These are phyloP conservation scores for Aspergillus costaricaensis DNA, from an alignment of 2,329 filamentous ascomycete genomes.

Conservation along the genomic window DNA sequence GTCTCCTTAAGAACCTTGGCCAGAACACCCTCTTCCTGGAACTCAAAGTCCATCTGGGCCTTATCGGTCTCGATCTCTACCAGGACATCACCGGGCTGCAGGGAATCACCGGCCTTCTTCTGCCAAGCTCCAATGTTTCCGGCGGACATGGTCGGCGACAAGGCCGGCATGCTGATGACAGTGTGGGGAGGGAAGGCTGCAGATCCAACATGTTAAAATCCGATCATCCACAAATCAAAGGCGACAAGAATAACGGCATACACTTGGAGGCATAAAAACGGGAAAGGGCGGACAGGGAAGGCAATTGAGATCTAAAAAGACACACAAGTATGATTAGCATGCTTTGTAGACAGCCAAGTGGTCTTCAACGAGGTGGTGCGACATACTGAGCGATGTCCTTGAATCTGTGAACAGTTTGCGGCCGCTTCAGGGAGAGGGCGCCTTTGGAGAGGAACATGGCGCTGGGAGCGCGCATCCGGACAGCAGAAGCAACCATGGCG, in stretches of 20 bases:
- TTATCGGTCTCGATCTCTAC: slow-evolving; percentile 99
- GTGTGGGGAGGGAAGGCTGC: slow-evolving; percentile 92
- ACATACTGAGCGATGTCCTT: slow-evolving; percentile 46
- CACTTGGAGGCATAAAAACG: slow-evolving; percentile 71
- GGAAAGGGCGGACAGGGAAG: slow-evolving; percentile 61
- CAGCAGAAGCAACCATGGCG: slow-evolving; percentile 58
- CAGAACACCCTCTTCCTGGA: slow-evolving; percentile 94
- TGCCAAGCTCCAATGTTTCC: slow-evolving; percentile 98
- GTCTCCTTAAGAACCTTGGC: slow-evolving; percentile 92
- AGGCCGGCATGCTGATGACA: slow-evolving; percentile 94
- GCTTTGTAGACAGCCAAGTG: background rate
- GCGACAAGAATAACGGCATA: slow-evolving; percentile 42
- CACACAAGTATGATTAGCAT: slow-evolving; percentile 25
- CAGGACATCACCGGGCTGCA: slow-evolving; percentile 89
- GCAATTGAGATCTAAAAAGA: slow-evolving; percentile 44
- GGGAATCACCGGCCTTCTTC: slow-evolving; percentile 88
- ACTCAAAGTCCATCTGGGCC: slow-evolving; percentile 99
- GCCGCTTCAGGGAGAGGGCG: slow-evolving; percentile 48
- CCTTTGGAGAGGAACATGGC: slow-evolving; percentile 46
- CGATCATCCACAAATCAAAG: slow-evolving; percentile 13
- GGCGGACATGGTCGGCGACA: slow-evolving; percentile 95
- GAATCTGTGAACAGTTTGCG: slow-evolving; percentile 47
- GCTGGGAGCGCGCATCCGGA: slow-evolving; percentile 48
- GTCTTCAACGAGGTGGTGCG: background rate
- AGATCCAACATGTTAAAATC: slow-evolving; percentile 27